Evolutionary conservation across 2,329 filamentous ascomycete genomes (phyloP).

Genomic region (Juglanconis oblonga): DNA sequence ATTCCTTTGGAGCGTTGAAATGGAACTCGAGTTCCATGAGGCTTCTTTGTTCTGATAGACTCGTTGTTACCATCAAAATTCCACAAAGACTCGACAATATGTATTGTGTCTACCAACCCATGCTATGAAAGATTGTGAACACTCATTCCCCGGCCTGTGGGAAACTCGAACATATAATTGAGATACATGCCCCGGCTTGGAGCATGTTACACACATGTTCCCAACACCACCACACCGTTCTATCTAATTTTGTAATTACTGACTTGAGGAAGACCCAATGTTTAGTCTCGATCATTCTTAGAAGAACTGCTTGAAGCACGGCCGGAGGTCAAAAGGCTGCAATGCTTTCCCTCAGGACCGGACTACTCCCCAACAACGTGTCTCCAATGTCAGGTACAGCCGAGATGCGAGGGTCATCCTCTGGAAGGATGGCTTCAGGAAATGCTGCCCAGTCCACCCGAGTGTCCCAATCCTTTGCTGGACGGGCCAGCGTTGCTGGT

Average conservation of each 20-base stretch:
- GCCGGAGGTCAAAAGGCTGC: too few species aligned
- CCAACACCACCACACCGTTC: too few species aligned
- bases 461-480: not conserved
- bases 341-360: too few species aligned
- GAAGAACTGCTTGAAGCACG: too few species aligned
- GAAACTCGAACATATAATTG: too few species aligned
- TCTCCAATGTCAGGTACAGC: too few species aligned
- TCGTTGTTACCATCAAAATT: not conserved
- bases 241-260: too few species aligned
- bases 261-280: too few species aligned
- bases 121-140: not conserved
- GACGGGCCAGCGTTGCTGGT: not conserved
- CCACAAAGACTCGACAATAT: not conserved
- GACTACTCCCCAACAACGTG: too few species aligned
- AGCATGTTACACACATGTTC: not conserved
- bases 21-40: not conserved
- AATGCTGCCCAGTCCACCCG: not conserved
- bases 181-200: not conserved
- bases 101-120: not conserved
- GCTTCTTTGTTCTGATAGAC: not conserved
- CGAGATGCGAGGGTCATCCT: not conserved
- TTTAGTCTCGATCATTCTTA: too few species aligned
- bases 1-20: not conserved
- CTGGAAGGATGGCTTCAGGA: not conserved
- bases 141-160: not conserved